Evolutionary conservation across 2,329 filamentous ascomycete genomes (phyloP), one percentile per base, ranked within the genome.

Genomic region (Teratosphaeria pseudoeucalypti): DNA sequence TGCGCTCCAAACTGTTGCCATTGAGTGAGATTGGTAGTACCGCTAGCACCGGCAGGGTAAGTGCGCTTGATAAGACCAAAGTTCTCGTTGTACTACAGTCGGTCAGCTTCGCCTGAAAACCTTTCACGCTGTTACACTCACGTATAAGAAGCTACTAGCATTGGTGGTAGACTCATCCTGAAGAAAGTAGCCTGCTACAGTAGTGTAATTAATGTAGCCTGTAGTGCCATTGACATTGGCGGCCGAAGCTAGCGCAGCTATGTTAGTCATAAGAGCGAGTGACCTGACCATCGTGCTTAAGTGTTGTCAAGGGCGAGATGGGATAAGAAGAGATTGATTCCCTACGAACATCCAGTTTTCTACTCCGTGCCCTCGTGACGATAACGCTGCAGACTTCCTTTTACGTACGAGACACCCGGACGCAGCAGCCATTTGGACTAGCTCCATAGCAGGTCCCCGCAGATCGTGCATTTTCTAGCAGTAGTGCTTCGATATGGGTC

Each of bases 1-100:
- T 85, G 83, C 60, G 80, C 72, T 55, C 78, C 76, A 62, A 89
- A 86, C 19, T 81, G 79, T 71, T 86, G 77, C 86, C 86, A 89
- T 72, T 85, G 84, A 0, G 83, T 84, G 63, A 79, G 78, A 62
- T 73, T 72, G 43, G 74, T 73, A 19, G 57, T 77, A 72, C 57
- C 75, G 72, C 16, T 60, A 52, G 49, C 69, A 65, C 65, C 87
- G 1, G 79, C 82, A 6, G 81, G 76, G 68, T 88, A 88, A 1
- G 79, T 78, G 55, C 80, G 79, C 66, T 86, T 79, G 62, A 89
- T 78, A 26, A 89, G 76, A 32, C 86, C 87, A 67, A 87, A 86
- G 73, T 87, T 88, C 59, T 77, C 73, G 29, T 79, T 82, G 83
- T 87, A 60, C 14, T 52, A 4, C 23, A 55, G 43, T 66, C 57